Percentiles rank a stretch among this genome's conserved stretches.
Evolutionary conservation across 495 filamentous ascomycete species (phyloP).

Genomic region (Rostrohypoxylon terebratum): DNA sequence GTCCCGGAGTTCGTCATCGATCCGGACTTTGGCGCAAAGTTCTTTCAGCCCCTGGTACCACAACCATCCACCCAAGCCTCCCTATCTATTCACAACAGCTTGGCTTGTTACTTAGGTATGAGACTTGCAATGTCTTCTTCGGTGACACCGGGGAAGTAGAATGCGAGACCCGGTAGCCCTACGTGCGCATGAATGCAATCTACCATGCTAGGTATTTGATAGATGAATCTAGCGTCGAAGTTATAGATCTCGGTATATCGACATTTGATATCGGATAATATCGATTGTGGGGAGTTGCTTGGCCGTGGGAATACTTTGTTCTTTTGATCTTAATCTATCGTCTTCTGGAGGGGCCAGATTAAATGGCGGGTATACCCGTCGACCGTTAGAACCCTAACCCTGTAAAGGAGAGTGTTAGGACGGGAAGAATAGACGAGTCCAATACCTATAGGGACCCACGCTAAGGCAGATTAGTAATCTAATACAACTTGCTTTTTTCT

Average conservation of each 20-base stretch:
- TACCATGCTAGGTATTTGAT: not conserved
- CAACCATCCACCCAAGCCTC: not conserved
- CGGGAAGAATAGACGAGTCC: not conserved
- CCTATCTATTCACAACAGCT: not conserved
- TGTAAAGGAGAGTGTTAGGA: not conserved
- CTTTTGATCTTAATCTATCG: not conserved
- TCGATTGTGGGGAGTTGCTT: not conserved
- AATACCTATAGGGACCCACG: not conserved
- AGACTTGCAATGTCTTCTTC: not conserved
- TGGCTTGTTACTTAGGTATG: not conserved
- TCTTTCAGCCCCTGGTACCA: not conserved
- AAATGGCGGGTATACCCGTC: slow-evolving; percentile 24
- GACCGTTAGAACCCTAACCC: slow-evolving; percentile 15
- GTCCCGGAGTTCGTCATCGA: not conserved
- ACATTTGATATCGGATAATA: not conserved
- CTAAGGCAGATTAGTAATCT: not conserved
- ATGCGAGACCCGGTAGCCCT: not conserved
- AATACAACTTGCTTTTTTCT: not conserved
- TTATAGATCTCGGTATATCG: not conserved
- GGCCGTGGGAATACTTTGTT: too few species aligned
- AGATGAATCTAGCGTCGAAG: not conserved
- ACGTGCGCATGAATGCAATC: not conserved
- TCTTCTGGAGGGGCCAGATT: not conserved
- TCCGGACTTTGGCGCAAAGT: not conserved
- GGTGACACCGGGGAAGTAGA: not conserved